Evolutionary conservation across 805 yeast species (phyloP), one percentile per base, ranked within the genome.

Genomic region (Sporopachydermia lactativora): DNA sequence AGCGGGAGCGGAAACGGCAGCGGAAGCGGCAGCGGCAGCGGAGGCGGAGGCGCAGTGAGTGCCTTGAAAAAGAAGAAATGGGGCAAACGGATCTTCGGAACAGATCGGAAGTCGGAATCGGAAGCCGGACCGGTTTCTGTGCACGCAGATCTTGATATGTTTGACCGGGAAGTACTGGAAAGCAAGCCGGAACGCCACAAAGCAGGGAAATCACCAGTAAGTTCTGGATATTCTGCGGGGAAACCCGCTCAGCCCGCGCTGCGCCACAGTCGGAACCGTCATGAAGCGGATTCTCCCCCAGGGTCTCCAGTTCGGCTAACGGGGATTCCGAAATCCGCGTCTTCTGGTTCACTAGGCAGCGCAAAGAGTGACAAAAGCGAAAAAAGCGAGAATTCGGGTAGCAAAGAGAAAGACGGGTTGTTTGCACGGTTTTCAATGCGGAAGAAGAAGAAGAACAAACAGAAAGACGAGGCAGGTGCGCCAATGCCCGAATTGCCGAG

Each of bases 101-200:
- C 8, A 8, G 31, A 24, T 24, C 8, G n/a, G 31, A 24, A 24
- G n/a, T n/a, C 8, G 8, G 31, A 24, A n/a, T 8, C n/a, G 13
- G 31, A 24, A 8, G n/a, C 31, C 8, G n/a, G n/a, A n/a, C 31
- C 31, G n/a, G 31, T 24, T n/a, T 24, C 31, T 8, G 34, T 43
- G 43, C 39, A 45, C 5, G 41, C 43, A 2, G 50, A 46, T 11
- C 36, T 39, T 5, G 42, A 44, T n/a, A 41, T 42, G 36, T 6
- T 11, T 15, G 37, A 19, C n/a, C 14, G 15, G 5, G 28, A 38
- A 28, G 36, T 14, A 8, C 37, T 15, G 6, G 18, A 35, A 15
- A 35, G 18, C 11, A 35, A 35, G 37, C 15, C 11, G 37, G 37
- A 15, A 15, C 6, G 11, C 6, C 11, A 13, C 37, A 6, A 11